Evolutionary conservation across 192 early-diverging fungal genomes (phyloP), one percentile per base, ranked within the genome.

Genomic region (Phlyctochytrium bullatum): DNA sequence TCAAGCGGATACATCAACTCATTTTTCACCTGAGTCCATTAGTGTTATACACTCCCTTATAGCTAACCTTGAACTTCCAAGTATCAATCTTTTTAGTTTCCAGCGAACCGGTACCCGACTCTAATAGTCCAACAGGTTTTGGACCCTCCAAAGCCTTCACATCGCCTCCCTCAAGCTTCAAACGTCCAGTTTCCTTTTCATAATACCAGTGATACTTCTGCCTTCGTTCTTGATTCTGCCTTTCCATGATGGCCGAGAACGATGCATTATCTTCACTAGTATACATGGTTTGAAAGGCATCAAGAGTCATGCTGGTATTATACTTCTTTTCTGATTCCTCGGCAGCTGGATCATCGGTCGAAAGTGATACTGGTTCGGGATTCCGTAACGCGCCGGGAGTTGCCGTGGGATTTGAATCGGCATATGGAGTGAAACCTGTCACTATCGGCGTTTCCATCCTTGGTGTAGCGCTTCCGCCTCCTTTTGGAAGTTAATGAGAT

Each of bases 221-320:
- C 58, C 73, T 76, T 47, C 79, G 72, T 25, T 83, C 80, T 25
- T 78, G 67, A 54, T 90, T 91, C 24, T 83, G 67, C 36, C 82
- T 85, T 61, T 85, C 76, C 4, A 93, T 27, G 20, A 92, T 71
- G 24, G 77, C 79, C 34, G 71, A 62, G 73, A 94, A 94, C 10
- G 90, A 91, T 20, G 88, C 86, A 73, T 93, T 92, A 77, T 92
- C 92, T 67, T 94, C 92, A 61, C 80, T 86, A 31, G 90, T 92
- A 73, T 93, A 91, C 28, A 73, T 71, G 2, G 80, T 54, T 68
- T 92, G 91, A 63, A 90, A 94, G 23, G 78, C 75, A 64, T 93
- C 92, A 2, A 93, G 75, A 1, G 82, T 82, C 1, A 90, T 52
- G 31, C 72, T 68, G 0, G 78, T 75, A 66, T 91, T 77, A 10